These are phyloP conservation scores for Beauveria asiatica DNA, from an alignment of 2,329 filamentous ascomycete genomes.

Conservation along the genomic window DNA sequence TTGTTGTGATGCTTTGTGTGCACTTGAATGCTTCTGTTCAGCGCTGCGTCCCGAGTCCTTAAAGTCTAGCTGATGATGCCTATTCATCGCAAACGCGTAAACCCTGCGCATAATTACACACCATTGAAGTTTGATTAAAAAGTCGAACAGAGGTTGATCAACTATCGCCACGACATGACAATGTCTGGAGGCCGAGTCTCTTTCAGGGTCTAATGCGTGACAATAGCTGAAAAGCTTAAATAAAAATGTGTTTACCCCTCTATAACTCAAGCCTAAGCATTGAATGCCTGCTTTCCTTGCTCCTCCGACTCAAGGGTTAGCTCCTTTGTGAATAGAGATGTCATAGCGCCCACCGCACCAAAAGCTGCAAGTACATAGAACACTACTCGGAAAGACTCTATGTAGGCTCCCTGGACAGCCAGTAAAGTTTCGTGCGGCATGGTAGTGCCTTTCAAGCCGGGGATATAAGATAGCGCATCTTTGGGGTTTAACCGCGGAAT, in stretches of 20 bases:
- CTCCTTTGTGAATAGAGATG: not conserved
- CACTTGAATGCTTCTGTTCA: too few species aligned
- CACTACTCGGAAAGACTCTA: not conserved
- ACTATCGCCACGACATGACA: too few species aligned
- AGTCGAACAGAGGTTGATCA: too few species aligned
- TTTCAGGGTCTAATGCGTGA: too few species aligned
- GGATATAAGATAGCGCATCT: not conserved
- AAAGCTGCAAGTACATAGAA: not conserved
- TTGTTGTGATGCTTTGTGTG: too few species aligned
- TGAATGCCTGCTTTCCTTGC: not conserved
- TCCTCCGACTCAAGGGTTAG: not conserved
- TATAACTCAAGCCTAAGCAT: not conserved
- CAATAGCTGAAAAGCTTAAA: too few species aligned
- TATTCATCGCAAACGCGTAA: too few species aligned
- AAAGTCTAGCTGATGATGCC: too few species aligned
- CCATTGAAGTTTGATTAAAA: not conserved
- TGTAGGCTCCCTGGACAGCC: not conserved
- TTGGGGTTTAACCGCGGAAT: not conserved
- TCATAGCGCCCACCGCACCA: not conserved
- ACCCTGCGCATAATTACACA: not conserved
- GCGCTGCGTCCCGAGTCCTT: too few species aligned
- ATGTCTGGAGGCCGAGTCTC: too few species aligned
- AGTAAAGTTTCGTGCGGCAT: not conserved
- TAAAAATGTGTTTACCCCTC: not conserved
- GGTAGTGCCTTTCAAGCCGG: not conserved